These are phyloP conservation scores for Sarocladium oryzae DNA, from an alignment of 2,329 filamentous ascomycete genomes.

Conservation along the genomic window DNA sequence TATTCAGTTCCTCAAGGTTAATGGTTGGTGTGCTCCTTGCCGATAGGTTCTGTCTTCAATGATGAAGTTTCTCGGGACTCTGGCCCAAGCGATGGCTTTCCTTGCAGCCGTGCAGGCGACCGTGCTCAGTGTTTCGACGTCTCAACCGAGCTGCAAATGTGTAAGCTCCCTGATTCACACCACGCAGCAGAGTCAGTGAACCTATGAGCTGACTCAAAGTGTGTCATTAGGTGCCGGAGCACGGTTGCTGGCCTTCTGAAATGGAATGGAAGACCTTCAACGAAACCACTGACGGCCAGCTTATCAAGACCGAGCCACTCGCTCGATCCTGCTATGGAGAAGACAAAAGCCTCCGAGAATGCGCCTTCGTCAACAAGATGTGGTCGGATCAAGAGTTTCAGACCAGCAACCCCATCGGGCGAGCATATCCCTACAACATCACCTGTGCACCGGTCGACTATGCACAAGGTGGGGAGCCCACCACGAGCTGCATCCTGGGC, in stretches of 20 bases:
- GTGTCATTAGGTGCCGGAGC: constrained; percentile 15
- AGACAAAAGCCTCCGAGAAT: constrained; percentile 15
- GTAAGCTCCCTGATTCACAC: constrained; percentile 1
- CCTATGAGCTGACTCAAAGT: neutral
- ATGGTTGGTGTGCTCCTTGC: too few species aligned
- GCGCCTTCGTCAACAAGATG: constrained; percentile 16
- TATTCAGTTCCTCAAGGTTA: too few species aligned
- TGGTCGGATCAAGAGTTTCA: constrained; percentile 21
- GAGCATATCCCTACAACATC: constrained; percentile 21
- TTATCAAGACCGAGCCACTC: constrained; percentile 19
- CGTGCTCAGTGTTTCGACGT: too few species aligned
- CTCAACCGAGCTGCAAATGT: constrained; percentile 7
- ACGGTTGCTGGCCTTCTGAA: constrained; percentile 17
- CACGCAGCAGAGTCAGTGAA: neutral
- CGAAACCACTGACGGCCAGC: constrained; percentile 11
- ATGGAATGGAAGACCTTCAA: constrained; percentile 15
- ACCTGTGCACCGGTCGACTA: constrained; percentile 22
- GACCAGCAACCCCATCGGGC: constrained; percentile 18
- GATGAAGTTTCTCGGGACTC: too few species aligned
- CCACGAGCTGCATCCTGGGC: constrained; percentile 17
- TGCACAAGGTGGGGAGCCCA: constrained; percentile 11
- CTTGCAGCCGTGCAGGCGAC: neutral
- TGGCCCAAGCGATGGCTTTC: too few species aligned
- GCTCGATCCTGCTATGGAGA: constrained; percentile 21
- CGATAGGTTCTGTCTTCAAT: too few species aligned